Conservation (phyloP, 2,329 filamentous ascomycete species). For the Rachicladosporium sp. region DNA sequence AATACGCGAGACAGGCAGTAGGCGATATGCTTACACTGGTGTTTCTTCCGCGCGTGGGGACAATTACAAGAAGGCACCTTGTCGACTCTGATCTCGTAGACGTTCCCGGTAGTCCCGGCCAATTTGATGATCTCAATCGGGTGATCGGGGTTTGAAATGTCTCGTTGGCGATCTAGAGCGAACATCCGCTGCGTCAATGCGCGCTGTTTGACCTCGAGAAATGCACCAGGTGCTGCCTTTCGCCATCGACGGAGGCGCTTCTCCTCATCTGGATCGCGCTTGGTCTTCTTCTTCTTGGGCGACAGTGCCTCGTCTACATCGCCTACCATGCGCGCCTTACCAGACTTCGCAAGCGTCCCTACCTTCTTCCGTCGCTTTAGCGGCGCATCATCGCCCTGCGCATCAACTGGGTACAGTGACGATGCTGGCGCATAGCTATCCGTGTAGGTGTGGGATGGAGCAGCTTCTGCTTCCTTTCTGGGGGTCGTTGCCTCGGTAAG, state of each 20-base stretch:
- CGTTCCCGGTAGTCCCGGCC: slow-evolving; percentile 49
- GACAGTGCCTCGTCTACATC: too few species aligned
- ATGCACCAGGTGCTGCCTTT: slow-evolving; percentile 11
- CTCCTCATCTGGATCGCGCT: slow-evolving; percentile 10
- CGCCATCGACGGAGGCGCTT: slow-evolving; percentile 16
- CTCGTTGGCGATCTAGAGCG: slow-evolving; percentile 16
- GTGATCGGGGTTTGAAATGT: slow-evolving; percentile 13
- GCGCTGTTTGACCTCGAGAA: slow-evolving; percentile 14
- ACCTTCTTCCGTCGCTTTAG: too few species aligned
- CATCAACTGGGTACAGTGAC: too few species aligned
- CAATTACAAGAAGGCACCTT: slow-evolving; percentile 32
- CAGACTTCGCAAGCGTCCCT: too few species aligned
- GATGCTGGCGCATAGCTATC: too few species aligned
- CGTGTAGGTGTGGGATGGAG: too few species aligned
- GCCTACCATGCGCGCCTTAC: too few species aligned
- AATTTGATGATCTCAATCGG: slow-evolving; percentile 45
- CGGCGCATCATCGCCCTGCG: too few species aligned
- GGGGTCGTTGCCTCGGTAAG: too few species aligned
- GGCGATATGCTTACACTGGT: slow-evolving; percentile 55
- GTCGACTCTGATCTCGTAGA: slow-evolving; percentile 45
- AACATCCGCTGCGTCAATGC: slow-evolving; percentile 23
- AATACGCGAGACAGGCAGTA: slow-evolving; percentile 49
- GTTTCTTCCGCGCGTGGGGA: slow-evolving; percentile 16
- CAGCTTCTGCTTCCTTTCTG: too few species aligned
- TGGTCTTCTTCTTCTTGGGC: slow-evolving; percentile 8